Conservation (phyloP, 2,329 filamentous ascomycete genomes). For the Drechslerella dactyloides region DNA sequence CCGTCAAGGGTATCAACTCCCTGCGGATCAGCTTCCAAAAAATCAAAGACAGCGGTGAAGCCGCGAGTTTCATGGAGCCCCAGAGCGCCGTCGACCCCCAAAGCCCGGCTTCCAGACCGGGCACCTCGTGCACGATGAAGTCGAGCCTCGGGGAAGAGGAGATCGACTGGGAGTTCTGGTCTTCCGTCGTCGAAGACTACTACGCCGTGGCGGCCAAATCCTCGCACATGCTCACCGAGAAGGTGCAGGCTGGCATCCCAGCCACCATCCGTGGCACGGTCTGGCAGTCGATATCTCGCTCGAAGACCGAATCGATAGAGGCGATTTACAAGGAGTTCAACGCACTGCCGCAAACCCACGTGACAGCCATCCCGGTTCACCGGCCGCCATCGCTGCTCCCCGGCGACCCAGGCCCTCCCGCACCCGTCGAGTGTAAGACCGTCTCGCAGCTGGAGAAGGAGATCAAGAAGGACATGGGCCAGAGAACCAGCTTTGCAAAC, state of each 20-base stretch:
- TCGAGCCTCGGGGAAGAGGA: constrained; percentile 52
- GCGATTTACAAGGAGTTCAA: constrained; percentile 82
- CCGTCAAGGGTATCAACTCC: constrained; percentile 55
- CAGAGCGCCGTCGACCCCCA: constrained; percentile 15
- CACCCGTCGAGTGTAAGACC: constrained; percentile 52
- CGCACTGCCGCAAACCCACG: constrained; percentile 59
- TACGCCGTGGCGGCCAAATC: constrained; percentile 85
- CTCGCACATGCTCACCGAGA: constrained; percentile 83
- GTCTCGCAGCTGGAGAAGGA: constrained; percentile 73
- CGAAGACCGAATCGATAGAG: constrained; percentile 90
- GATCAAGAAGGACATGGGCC: constrained; percentile 88
- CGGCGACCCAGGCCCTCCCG: constrained; percentile 31
- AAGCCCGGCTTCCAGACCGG: constrained; percentile 23
- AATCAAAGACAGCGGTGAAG: constrained; percentile 48
- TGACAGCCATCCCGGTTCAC: constrained; percentile 48
- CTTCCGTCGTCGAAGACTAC: constrained; percentile 92
- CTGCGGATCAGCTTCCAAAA: constrained; percentile 55
- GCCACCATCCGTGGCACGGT: constrained; percentile 96
- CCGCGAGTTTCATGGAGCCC: constrained; percentile 33
- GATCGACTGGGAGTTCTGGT: constrained; percentile 99
- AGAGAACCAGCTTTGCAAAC: constrained; percentile 94
- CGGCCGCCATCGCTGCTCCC: constrained; percentile 37
- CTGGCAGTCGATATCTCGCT: constrained; percentile 96
- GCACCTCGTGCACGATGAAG: constrained; percentile 21
- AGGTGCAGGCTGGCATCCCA: constrained; percentile 91